Conservation (phyloP, 1,284 basidiomycete genomes). For the Volvariella volvacea region DNA sequence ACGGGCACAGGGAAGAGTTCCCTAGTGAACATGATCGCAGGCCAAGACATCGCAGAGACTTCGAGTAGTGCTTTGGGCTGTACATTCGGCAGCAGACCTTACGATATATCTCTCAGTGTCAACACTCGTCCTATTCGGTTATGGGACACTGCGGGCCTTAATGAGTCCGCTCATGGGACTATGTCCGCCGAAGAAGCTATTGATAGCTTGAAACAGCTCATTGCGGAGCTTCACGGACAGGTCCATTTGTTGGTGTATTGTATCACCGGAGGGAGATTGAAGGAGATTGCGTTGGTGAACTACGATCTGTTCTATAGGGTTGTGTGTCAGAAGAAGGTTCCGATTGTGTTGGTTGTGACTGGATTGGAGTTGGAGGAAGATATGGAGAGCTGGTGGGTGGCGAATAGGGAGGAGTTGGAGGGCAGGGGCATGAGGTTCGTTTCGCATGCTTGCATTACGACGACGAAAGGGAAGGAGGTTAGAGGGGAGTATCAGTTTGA, state of each 20-base stretch:
- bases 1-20: slow-evolving; percentile 15
- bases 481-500: slow-evolving; percentile 10
- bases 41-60: slow-evolving; percentile 5
- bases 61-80: slow-evolving; percentile 11
- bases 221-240: slow-evolving; percentile 21
- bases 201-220: slow-evolving; percentile 22
- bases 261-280: slow-evolving; percentile 26
- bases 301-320: slow-evolving; percentile 26
- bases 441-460: too few species aligned
- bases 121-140: slow-evolving; percentile 13
- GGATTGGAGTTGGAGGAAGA: slow-evolving; percentile 25
- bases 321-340: slow-evolving; percentile 24
- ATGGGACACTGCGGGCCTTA: slow-evolving; percentile 15
- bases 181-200: slow-evolving; percentile 14
- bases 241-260: slow-evolving; percentile 30
- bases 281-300: slow-evolving; percentile 23
- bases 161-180: slow-evolving; percentile 12
- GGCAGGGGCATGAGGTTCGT: not conserved
- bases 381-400: slow-evolving; percentile 33
- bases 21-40: slow-evolving; percentile 13
- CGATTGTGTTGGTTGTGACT: slow-evolving; percentile 31
- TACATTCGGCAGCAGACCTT: slow-evolving; percentile 9
- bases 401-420: slow-evolving; percentile 19
- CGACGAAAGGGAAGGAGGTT: not conserved
- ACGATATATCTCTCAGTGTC: slow-evolving; percentile 4